Conservation (phyloP, 176 grass and related monocot species). For the Stipa capillata region DNA sequence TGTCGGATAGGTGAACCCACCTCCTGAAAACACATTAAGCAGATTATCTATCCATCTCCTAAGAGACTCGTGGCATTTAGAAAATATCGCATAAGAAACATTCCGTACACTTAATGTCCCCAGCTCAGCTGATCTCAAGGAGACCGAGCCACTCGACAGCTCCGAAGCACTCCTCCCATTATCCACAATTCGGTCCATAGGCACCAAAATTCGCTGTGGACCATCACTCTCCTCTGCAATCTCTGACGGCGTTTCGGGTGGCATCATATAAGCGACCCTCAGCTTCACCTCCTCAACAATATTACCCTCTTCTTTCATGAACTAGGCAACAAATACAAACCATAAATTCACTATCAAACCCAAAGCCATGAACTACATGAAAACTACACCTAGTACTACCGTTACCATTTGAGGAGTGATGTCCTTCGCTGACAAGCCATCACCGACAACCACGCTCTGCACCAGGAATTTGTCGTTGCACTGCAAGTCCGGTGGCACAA, state of each 20-base stretch:
- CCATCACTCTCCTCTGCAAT: slow-evolving; percentile 37
- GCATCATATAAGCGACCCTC: slow-evolving; percentile 53
- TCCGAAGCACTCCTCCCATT: slow-evolving; percentile 30
- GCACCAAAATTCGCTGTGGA: slow-evolving; percentile 15
- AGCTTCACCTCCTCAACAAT: slow-evolving; percentile 52
- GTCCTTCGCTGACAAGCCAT: slow-evolving; percentile 27
- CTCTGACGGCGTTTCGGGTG: slow-evolving; percentile 29
- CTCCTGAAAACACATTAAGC: slow-evolving; percentile 25
- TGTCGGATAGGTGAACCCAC: slow-evolving; percentile 10
- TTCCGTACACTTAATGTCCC: neutral
- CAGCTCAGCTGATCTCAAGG: slow-evolving; percentile 39
- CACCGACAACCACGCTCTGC: slow-evolving; percentile 39
- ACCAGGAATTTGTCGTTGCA: slow-evolving; percentile 78
- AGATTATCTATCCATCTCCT: neutral
- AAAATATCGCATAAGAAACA: neutral
- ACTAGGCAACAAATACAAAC: slow-evolving; percentile 30
- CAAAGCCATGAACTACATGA: neutral
- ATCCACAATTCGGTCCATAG: slow-evolving; percentile 24
- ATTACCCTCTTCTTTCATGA: slow-evolving; percentile 35
- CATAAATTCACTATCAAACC: neutral
- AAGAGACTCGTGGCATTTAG: neutral
- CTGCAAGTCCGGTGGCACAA: slow-evolving; percentile 55
- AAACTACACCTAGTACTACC: slow-evolving; percentile 12
- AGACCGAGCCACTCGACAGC: slow-evolving; percentile 35
- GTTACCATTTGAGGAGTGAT: slow-evolving; percentile 57